Evolutionary conservation across 768 basidiomycete species (phyloP), one percentile per base, ranked within the genome.

Genomic region (Tulasnella sp.): DNA sequence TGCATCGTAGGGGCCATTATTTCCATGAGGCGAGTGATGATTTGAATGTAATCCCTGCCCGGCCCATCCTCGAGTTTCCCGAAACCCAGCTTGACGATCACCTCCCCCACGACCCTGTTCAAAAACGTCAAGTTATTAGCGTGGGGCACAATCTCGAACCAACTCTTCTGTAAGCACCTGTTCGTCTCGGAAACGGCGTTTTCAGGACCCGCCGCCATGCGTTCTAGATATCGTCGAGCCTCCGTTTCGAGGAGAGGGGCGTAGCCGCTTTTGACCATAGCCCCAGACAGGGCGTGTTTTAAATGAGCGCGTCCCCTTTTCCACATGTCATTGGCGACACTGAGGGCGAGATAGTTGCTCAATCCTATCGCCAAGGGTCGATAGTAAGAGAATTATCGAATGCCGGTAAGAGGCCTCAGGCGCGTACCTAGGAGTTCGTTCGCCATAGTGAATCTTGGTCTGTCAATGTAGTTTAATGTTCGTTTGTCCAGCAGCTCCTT

Each of bases 391-490:
- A 14, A 27, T 27, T 3, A 27, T 62, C 31, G 58, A 27, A 3
- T 27, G 58, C 24, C 9, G 24, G 24, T 14, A 12, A n/a, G n/a
- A 9, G 18, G 31, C 27, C 18, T 4, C 19, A 34, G n/a, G 44
- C 7, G 24, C 74, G 27, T 31, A 75, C 74, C 74, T 10, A 52
- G 31, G 2, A 75, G 3, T 40, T 46, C 74, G 10, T 31, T 16
- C 14, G n/a, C 10, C 74, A 75, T 75, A 4, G 52, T 48, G 74
- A 75, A 75, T 24, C 39, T 34, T 9, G 74, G 74, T 52, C 74
- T 40, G 31, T 75, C 74, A 24, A 36, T 12, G 74, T 4, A 75
- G 44, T 2, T 75, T 19, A 52, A 8, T 16, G 38, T 5, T 36
- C 31, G 39, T 40, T 75, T 40, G 6, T 42, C 74, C 7, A 75